Conservation (phyloP, 495 filamentous ascomycete genomes). For the Penicillium bialowiezense region DNA sequence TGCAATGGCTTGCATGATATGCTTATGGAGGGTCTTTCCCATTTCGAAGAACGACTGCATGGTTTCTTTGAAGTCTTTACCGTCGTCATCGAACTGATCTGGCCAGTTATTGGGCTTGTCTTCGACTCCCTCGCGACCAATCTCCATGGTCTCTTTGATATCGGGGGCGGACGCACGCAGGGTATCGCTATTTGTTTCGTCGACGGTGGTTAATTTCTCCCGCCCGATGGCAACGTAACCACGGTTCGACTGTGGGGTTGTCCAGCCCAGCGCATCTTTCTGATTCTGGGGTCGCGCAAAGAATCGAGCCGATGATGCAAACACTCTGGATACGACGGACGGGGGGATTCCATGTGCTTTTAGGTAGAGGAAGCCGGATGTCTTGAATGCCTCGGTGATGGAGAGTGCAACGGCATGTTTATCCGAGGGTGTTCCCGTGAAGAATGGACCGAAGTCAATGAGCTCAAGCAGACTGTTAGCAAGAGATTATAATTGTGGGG, state of each 20-base stretch:
- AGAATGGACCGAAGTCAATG: slow-evolving; percentile 80
- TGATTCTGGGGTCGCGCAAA: slow-evolving; percentile 66
- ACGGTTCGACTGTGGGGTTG: slow-evolving; percentile 68
- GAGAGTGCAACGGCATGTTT: slow-evolving; percentile 65
- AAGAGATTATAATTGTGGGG: not conserved
- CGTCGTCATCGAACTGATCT: slow-evolving; percentile 54
- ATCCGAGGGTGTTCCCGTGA: slow-evolving; percentile 57
- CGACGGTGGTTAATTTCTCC: slow-evolving; percentile 69
- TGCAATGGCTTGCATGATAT: slow-evolving; percentile 87
- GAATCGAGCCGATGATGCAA: slow-evolving; percentile 70
- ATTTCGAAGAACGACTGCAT: slow-evolving; percentile 72
- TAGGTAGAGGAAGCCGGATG: slow-evolving; percentile 88
- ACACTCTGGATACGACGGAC: slow-evolving; percentile 57
- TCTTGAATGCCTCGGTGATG: slow-evolving; percentile 77
- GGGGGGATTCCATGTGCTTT: slow-evolving; percentile 70
- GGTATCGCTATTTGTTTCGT: slow-evolving; percentile 51
- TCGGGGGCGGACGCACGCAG: slow-evolving; percentile 63
- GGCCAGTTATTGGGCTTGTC: slow-evolving; percentile 82
- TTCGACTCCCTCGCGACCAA: slow-evolving; percentile 70
- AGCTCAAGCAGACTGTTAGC: slow-evolving; percentile 50
- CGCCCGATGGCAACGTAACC: slow-evolving; percentile 75
- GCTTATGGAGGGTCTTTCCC: slow-evolving; percentile 71
- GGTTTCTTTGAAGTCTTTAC: slow-evolving; percentile 61
- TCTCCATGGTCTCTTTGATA: slow-evolving; percentile 82
- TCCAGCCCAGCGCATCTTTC: slow-evolving; percentile 72